These are phyloP conservation scores for Trapa incisa DNA, from an alignment of 345 rosid genomes.

Conservation along the genomic window DNA sequence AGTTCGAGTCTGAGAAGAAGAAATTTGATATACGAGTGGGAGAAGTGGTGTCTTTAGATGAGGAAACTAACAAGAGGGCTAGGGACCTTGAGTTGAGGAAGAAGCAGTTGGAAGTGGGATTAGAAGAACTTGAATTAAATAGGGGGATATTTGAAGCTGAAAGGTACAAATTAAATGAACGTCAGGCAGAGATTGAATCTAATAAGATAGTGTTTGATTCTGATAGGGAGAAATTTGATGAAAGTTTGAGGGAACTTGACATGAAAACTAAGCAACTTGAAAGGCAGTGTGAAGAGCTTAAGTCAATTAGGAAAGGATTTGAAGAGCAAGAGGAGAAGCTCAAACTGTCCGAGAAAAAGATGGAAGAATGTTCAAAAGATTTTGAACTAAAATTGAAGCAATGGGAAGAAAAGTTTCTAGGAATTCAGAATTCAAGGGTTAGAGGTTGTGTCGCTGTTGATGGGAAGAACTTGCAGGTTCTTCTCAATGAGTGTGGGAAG, in stretches of 20 bases:
- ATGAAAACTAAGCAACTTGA: constrained; percentile 16
- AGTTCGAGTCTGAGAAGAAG: neutral
- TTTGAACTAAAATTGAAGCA: constrained; percentile 18
- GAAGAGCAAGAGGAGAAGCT: constrained; percentile 11
- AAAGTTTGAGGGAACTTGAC: constrained; percentile 8
- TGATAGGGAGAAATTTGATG: constrained; percentile 12
- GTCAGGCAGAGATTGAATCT: constrained; percentile 7
- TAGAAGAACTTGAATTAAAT: constrained; percentile 13
- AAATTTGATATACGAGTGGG: neutral
- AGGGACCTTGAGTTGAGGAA: constrained; percentile 13
- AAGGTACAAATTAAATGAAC: neutral
- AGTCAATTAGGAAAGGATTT: constrained; percentile 11
- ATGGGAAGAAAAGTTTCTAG: constrained; percentile 10
- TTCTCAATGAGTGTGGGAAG: constrained; percentile 32
- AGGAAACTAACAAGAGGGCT: constrained; percentile 13
- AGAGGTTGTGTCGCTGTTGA: constrained; percentile 10
- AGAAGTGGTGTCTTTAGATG: constrained; percentile 13
- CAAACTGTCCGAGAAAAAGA: constrained; percentile 15
- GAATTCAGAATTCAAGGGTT: neutral
- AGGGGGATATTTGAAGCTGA: constrained; percentile 3
- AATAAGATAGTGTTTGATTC: constrained; percentile 14
- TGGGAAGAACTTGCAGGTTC: constrained; percentile 34
- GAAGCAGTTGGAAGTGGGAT: constrained; percentile 12
- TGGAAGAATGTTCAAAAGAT: constrained; percentile 9
- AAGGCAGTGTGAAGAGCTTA: constrained; percentile 9